Base-by-base conservation (phyloP, 2,329 filamentous ascomycete genomes). In the Colletotrichum cuscutae region DNA sequence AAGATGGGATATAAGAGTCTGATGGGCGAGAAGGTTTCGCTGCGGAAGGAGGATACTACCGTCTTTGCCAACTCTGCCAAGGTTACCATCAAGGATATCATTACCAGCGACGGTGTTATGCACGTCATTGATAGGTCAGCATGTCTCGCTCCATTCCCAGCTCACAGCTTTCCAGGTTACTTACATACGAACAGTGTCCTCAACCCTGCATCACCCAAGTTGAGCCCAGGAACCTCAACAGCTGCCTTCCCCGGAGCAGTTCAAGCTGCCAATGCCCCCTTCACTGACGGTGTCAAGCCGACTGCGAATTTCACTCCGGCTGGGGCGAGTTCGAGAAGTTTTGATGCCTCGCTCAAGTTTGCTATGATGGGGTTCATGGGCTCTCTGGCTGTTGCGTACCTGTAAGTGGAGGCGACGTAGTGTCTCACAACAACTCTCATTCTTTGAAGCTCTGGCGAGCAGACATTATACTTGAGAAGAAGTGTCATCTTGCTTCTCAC, bases 121-220 rank as follows among this genome's bases (percentile, higher is more conserved):
- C 89, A 91, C 77, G 82, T 91, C 52, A 83, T 90, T 68, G 89
- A 93, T 77, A 84, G 84, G 88, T 88, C 79, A 77, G 85, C 5
- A 13, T n/a, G 9, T 81, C 81, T 61, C 79, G 30, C 13, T 11
- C n/a, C 12, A 5, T 46, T 42, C 13, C 3, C 5, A 22, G 13
- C 15, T 42, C 5, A 6, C 6, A 19, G 7, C 15, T 7, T 19
- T 19, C 6, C 37, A 19, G 3, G 13, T 42, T 42, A 42, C 66
- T 72, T 24, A 85, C 52, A 62, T 81, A 22, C 15, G 76, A 80
- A 68, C 68, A 84, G 82, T 65, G 81, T 84, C 0, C 76, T 85
- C 6, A 83, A 82, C 68, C 82, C 82, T 1, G 71, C 77, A 12
- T 78, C 77, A 5, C 75, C 80, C 3, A 76, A 75, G 4, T 76